phyloP scores from a whole-genome alignment of 2,329 filamentous ascomycete genomes.

The Dactylella cylindrospora region DNA sequence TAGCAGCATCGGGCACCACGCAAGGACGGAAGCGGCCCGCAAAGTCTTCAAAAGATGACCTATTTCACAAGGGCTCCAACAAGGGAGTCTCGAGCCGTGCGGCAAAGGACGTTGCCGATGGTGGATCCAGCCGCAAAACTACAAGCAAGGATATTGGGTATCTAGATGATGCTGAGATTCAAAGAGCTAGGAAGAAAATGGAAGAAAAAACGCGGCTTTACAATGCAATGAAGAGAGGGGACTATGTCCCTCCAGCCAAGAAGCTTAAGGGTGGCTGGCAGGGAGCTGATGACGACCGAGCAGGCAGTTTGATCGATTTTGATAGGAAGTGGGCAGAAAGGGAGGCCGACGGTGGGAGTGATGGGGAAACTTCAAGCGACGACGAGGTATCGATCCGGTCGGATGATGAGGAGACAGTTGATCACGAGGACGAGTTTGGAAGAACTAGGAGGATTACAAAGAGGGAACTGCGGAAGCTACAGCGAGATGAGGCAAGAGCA shows the following conservation, averaged over 20 bases:
- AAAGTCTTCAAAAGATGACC: slow-evolving; percentile 33
- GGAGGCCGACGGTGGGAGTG: slow-evolving; percentile 51
- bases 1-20: slow-evolving; percentile 27
- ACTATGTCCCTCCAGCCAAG: slow-evolving; percentile 62
- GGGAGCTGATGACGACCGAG: slow-evolving; percentile 61
- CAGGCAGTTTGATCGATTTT: slow-evolving; percentile 80
- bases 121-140: slow-evolving; percentile 54
- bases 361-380: slow-evolving; percentile 47
- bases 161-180: slow-evolving; percentile 62
- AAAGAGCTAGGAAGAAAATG: slow-evolving; percentile 75
- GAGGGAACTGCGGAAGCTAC: slow-evolving; percentile 61
- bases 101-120: slow-evolving; percentile 60
- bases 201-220: slow-evolving; percentile 88
- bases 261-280: slow-evolving; percentile 31
- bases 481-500: slow-evolving; percentile 51
- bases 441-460: slow-evolving; percentile 73
- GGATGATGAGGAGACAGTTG: slow-evolving; percentile 67
- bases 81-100: slow-evolving; percentile 65
- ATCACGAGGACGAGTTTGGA: slow-evolving; percentile 90
- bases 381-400: slow-evolving; percentile 51
- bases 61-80: slow-evolving; percentile 59
- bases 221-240: slow-evolving; percentile 84
- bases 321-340: slow-evolving; percentile 90
- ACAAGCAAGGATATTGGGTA: slow-evolving; percentile 64
- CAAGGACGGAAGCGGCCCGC: slow-evolving; percentile 31